These are phyloP conservation scores for Rhizopogon salebrosus DNA, from an alignment of 768 basidiomycete species.

Conservation along the genomic window DNA sequence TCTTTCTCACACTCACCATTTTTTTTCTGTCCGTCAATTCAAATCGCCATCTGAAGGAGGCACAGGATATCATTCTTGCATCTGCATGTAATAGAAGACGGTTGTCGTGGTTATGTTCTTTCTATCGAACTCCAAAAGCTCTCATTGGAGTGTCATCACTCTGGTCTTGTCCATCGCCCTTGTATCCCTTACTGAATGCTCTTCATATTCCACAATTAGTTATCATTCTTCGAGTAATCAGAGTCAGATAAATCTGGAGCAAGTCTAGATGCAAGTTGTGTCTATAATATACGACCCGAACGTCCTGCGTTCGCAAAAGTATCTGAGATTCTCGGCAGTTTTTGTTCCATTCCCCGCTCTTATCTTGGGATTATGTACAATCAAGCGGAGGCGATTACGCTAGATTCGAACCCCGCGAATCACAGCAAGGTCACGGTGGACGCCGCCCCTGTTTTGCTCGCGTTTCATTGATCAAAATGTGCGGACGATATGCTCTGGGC, in stretches of 20 bases:
- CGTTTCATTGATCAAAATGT: constrained; percentile 37
- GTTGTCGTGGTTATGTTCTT: constrained; percentile 12
- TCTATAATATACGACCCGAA: neutral
- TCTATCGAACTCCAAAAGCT: constrained; percentile 2
- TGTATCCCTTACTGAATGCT: neutral
- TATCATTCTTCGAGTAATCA: constrained; percentile 7
- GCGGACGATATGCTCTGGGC: constrained; percentile 58
- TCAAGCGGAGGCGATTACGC: too few species aligned
- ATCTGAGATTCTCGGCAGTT: too few species aligned
- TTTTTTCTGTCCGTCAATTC: constrained; percentile 19
- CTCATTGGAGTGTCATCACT: neutral
- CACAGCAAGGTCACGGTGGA: too few species aligned
- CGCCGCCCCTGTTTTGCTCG: too few species aligned
- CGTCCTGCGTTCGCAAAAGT: too few species aligned
- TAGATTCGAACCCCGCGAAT: too few species aligned
- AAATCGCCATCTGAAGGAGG: constrained; percentile 69
- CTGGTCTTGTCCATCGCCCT: too few species aligned
- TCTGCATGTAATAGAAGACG: constrained; percentile 55
- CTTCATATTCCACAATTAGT: neutral
- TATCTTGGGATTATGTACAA: too few species aligned
- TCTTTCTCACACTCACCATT: constrained; percentile 10
- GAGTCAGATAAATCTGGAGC: neutral
- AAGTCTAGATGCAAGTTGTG: neutral
- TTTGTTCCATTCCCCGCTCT: too few species aligned
- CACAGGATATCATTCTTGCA: constrained; percentile 45